A percentile compares a stretch with the other conserved stretches of the same genome.
phyloP scores from a whole-genome alignment of 164 flowering plant genomes.

The Liriodendron chinense region DNA sequence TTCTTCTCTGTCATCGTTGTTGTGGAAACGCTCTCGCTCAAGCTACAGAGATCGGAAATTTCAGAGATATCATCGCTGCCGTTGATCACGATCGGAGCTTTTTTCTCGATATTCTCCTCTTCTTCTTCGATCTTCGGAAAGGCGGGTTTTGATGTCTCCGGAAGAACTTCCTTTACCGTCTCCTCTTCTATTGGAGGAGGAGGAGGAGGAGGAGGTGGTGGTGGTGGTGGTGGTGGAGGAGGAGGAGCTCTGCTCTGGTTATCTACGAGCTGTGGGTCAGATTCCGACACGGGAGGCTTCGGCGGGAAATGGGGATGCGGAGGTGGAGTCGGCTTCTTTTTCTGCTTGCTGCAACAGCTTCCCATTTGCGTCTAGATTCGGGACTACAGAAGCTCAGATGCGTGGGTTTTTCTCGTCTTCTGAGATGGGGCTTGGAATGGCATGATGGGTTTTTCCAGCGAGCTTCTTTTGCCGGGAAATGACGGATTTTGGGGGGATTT shows the following conservation, averaged over 20 bases:
- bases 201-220: not conserved
- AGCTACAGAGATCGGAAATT: slow-evolving; percentile 45
- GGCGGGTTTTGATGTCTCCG: slow-evolving; percentile 31
- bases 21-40: slow-evolving; percentile 44
- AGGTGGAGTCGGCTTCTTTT: not conserved
- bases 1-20: slow-evolving; percentile 25
- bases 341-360: slow-evolving; percentile 37
- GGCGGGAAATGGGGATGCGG: not conserved
- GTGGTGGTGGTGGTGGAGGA: slow-evolving; percentile 5
- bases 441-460: not conserved
- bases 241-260: not conserved
- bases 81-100: not conserved
- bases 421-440: not conserved
- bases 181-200: slow-evolving; percentile 42
- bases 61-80: slow-evolving; percentile 24
- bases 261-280: not conserved
- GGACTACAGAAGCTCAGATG: not conserved
- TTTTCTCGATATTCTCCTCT: not conserved
- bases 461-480: not conserved
- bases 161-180: slow-evolving; percentile 67
- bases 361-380: slow-evolving; percentile 29
- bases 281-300: not conserved
- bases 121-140: not conserved
- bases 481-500: not conserved
- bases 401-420: not conserved